These are phyloP conservation scores for Pseudonectria foliicola DNA, from an alignment of 2,329 filamentous ascomycete species.

Conservation along the genomic window DNA sequence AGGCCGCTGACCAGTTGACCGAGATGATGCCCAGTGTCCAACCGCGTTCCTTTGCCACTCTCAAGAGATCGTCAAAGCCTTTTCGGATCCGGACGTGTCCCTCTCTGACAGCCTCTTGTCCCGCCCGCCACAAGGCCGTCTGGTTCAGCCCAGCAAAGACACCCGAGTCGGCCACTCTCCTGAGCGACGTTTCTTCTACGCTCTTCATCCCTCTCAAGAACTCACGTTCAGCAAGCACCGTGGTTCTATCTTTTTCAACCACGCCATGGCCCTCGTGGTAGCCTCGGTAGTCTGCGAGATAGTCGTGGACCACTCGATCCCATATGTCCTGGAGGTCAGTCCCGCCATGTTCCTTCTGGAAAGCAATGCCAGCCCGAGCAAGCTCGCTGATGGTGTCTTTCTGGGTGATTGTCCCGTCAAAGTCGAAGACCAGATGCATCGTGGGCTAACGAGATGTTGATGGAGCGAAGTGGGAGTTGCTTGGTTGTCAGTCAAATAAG, in stretches of 20 bases:
- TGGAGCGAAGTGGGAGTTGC: slow-evolving; percentile 1
- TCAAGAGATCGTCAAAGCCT: slow-evolving; percentile 33
- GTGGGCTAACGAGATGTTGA: slow-evolving; percentile 1
- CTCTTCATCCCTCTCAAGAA: slow-evolving; percentile 37
- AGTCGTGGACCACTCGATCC: slow-evolving; percentile 38
- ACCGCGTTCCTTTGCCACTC: slow-evolving; percentile 17
- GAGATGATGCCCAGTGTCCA: slow-evolving; percentile 40
- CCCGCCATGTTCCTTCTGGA: slow-evolving; percentile 21
- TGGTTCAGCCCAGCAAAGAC: slow-evolving; percentile 37
- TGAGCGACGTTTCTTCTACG: slow-evolving; percentile 41
- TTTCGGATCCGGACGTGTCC: slow-evolving; percentile 29
- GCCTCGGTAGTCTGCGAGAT: slow-evolving; percentile 34
- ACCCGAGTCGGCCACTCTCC: slow-evolving; percentile 33
- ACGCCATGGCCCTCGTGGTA: slow-evolving; percentile 31
- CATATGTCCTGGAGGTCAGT: slow-evolving; percentile 33
- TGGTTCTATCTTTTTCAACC: slow-evolving; percentile 24
- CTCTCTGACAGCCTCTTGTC: slow-evolving; percentile 26
- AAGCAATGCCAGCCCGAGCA: slow-evolving; percentile 35
- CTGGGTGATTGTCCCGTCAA: slow-evolving; percentile 52
- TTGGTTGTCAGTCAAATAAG: neutral
- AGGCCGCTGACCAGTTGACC: slow-evolving; percentile 44
- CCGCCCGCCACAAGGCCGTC: slow-evolving; percentile 30
- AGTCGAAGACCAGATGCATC: slow-evolving; percentile 48
- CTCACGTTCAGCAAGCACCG: slow-evolving; percentile 31
- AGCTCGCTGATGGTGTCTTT: slow-evolving; percentile 46